These are phyloP conservation scores for Colletotrichum sp. DNA, from an alignment of 2,329 filamentous ascomycete species.

Conservation along the genomic window DNA sequence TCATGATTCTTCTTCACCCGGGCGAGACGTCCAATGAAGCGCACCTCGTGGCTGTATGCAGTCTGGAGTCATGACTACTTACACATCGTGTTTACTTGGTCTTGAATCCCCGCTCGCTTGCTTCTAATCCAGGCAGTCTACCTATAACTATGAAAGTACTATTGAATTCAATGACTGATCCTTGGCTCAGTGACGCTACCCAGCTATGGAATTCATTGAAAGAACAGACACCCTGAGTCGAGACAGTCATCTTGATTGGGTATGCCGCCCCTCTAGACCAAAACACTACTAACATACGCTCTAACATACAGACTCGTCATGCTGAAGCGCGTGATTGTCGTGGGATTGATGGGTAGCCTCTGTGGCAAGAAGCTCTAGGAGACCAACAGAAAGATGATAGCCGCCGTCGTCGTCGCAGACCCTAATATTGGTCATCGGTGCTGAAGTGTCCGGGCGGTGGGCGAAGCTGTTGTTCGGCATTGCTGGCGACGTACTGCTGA, in stretches of 20 bases:
- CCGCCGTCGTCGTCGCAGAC: background rate
- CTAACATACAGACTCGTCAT: background rate
- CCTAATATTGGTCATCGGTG: background rate
- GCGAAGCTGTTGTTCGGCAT: background rate
- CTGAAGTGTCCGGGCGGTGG: background rate
- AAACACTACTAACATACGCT: background rate
- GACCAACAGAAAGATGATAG: background rate
- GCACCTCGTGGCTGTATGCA: too few relatives aligned
- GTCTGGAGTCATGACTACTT: too few relatives aligned
- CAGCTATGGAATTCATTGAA: background rate
- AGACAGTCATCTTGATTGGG: background rate
- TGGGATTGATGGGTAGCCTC: background rate
- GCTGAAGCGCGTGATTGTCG: background rate
- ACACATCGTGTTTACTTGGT: background rate
- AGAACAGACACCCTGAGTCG: background rate
- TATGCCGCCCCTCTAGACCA: background rate
- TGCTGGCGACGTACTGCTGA: background rate
- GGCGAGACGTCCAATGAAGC: too few relatives aligned
- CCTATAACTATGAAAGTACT: background rate
- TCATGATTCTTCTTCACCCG: too few relatives aligned
- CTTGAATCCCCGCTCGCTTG: background rate
- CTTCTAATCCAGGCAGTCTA: background rate
- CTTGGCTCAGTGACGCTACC: background rate
- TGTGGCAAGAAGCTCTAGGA: background rate
- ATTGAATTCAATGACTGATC: background rate